Conservation (phyloP, 2,329 filamentous ascomycete species). For the Colletotrichum sublineola region DNA sequence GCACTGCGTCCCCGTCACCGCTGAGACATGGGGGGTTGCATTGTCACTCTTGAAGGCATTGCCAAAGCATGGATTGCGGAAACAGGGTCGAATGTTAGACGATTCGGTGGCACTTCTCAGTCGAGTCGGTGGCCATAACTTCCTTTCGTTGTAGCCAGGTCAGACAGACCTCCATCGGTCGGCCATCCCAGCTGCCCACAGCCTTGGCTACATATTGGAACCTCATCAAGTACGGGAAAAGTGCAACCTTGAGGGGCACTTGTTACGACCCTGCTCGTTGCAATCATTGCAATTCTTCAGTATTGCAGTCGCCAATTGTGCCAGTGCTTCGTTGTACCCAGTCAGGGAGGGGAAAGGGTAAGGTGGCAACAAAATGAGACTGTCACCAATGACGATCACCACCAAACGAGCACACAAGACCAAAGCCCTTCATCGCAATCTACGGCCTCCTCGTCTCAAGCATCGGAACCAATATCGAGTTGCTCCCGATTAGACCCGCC, state of each 20-base stretch:
- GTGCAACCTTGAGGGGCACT: background rate
- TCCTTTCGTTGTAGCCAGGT: slow-evolving; percentile 6
- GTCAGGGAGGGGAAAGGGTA: background rate
- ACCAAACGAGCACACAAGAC: background rate
- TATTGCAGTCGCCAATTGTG: background rate
- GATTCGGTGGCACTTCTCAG: background rate
- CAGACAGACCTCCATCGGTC: background rate
- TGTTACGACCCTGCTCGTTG: background rate
- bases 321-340: background rate
- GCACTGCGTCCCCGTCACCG: slow-evolving; percentile 28
- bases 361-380: slow-evolving; percentile 18
- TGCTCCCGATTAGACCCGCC: background rate
- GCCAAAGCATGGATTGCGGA: slow-evolving; percentile 1
- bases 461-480: background rate
- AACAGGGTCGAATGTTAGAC: background rate
- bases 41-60: slow-evolving; percentile 25
- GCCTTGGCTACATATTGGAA: background rate
- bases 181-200: background rate
- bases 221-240: background rate
- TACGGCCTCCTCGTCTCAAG: background rate
- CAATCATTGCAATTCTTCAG: background rate
- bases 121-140: background rate
- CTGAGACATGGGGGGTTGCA: slow-evolving; percentile 40
- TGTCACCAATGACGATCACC: background rate
- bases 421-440: background rate